Base-by-base conservation (phyloP, 2,329 filamentous ascomycete species). In the Polychaeton citri region DNA sequence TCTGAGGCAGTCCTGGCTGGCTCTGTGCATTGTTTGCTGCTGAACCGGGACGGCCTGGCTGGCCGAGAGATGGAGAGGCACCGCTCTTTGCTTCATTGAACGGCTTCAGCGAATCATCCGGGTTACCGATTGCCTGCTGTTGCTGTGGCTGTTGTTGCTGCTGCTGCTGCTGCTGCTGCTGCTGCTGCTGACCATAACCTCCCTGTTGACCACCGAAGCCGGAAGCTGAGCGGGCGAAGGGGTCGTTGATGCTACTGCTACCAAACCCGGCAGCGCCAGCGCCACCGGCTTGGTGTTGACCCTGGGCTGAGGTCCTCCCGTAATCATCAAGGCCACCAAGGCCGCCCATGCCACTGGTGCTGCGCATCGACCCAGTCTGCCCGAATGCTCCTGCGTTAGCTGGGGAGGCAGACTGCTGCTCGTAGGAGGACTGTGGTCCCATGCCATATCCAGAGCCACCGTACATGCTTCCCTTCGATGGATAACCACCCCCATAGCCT, bases 381-480 rank as follows among this genome's bases (percentile, higher is more conserved):
- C 62, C 63, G 42, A 72, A 73, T 13, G 64, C 65, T 33, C 64
- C 67, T 16, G 66, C 66, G 42, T 74, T 77, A 21, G 72, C 75
- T 8, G 76, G 75, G 16, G 76, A 76, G 12, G 75, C 72, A 2
- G 72, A 70, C 52, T 80, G 72, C 45, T 68, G 63, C 31, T 80
- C 76, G 47, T 74, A 77, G 6, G 72, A 71, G 26, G 63, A 61
- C 40, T 69, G 66, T 15, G 65, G 62, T 41, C 64, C 65, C 61
- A 70, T 69, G 40, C 62, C 64, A 52, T 78, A 80, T 38, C 61
- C 66, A 46, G 76, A 72, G 47, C 76, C 74, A 20, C 65, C 71
- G 48, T 77, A 77, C 68, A 75, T 73, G 45, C 64, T 66, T 45
- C 66, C 70, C 36, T 43, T 40, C 21, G 38, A 37, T 19, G 42